Conservation (phyloP, 2,329 filamentous ascomycete species). For the Alternaria viburni region DNA sequence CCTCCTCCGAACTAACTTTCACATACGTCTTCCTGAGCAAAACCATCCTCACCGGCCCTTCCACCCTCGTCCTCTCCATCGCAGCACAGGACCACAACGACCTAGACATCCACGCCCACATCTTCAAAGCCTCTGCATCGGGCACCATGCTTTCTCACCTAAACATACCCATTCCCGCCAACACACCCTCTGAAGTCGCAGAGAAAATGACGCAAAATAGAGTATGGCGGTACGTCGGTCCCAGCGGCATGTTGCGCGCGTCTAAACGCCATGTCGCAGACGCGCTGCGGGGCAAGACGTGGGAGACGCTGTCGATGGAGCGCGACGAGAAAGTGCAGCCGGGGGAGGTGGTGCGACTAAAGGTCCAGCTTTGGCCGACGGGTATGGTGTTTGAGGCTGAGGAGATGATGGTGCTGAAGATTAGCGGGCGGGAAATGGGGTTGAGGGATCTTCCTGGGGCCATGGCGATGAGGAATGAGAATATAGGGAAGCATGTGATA, state of each 20-base stretch:
- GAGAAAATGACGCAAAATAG: constrained; percentile 3
- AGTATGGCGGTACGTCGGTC: constrained; percentile 7
- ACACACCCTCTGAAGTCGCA: not conserved
- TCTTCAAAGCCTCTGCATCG: constrained; percentile 25
- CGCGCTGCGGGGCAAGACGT: not conserved
- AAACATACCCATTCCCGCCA: constrained; percentile 47
- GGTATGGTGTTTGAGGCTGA: constrained; percentile 13
- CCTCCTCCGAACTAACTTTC: not conserved
- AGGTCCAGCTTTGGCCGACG: constrained; percentile 2
- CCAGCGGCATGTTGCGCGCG: constrained; percentile 17
- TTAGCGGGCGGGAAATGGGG: not conserved
- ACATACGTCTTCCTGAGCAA: not conserved
- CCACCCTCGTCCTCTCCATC: constrained; percentile 47
- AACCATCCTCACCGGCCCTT: not conserved
- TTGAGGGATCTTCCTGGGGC: not conserved
- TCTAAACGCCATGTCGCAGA: not conserved
- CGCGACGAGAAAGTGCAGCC: not conserved
- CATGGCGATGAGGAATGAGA: not conserved
- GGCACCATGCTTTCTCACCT: constrained; percentile 51
- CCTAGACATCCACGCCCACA: constrained; percentile 35
- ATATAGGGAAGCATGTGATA: not conserved
- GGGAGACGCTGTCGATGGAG: not conserved
- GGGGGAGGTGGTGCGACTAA: not conserved
- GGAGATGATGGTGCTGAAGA: not conserved
- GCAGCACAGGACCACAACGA: constrained; percentile 51